These are phyloP conservation scores for Platanthera guangdongensis DNA, from an alignment of 106 monocot genomes.

Conservation along the genomic window DNA sequence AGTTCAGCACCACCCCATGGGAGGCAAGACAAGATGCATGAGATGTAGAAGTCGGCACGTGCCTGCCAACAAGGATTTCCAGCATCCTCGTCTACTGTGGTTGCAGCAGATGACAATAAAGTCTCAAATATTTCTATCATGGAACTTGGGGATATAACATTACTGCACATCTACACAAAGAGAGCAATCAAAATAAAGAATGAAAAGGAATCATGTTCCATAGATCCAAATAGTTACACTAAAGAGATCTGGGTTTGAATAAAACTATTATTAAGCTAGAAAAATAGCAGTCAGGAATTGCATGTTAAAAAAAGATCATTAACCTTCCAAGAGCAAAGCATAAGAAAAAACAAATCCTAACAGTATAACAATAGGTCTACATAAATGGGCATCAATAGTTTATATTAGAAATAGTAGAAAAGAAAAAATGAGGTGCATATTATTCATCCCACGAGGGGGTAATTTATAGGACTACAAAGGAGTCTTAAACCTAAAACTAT, in stretches of 20 bases:
- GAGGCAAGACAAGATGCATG: constrained; percentile 75
- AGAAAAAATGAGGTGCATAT: no score
- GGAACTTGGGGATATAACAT: constrained; percentile 66
- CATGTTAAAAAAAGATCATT: neutral
- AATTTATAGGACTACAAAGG: no score
- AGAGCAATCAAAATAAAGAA: neutral
- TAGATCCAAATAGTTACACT: neutral
- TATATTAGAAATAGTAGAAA: no score
- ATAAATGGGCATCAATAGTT: no score
- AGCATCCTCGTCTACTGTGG: constrained; percentile 61
- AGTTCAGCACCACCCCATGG: constrained; percentile 94
- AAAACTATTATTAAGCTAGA: constrained; percentile 1
- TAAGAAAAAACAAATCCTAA: neutral
- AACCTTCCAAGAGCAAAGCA: neutral
- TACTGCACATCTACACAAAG: constrained; percentile 83
- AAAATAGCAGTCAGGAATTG: neutral
- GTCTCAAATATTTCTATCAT: constrained; percentile 70
- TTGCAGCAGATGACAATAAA: constrained; percentile 86
- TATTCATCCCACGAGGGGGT: no score
- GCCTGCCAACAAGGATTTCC: constrained; percentile 91
- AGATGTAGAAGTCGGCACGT: constrained; percentile 84
- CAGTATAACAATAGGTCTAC: neutral
- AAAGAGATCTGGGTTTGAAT: neutral
- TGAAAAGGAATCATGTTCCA: neutral
- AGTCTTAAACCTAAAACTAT: no score